Conservation (phyloP, 2,329 filamentous ascomycete species). For the Xylariaceae sp. region DNA sequence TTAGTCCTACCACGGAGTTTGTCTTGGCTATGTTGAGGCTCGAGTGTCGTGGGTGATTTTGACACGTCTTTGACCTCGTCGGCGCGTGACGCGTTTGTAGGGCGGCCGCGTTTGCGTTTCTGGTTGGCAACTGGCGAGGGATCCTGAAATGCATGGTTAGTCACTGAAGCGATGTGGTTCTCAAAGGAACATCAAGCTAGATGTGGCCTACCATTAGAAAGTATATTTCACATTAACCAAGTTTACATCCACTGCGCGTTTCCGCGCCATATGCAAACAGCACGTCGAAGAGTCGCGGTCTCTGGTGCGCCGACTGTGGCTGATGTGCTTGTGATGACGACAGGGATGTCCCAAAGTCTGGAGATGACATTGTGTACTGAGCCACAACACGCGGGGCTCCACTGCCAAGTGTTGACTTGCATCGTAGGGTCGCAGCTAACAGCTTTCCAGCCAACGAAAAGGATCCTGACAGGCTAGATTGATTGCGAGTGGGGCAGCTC, state of each 20-base stretch:
- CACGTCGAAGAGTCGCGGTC: slow-evolving; percentile 7
- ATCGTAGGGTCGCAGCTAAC: neutral
- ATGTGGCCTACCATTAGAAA: slow-evolving; percentile 14
- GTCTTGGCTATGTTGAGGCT: slow-evolving; percentile 26
- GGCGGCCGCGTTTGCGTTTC: slow-evolving; percentile 53
- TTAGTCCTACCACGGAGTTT: slow-evolving; percentile 21
- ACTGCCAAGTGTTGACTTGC: slow-evolving; percentile 10
- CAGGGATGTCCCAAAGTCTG: neutral
- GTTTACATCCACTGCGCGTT: no score
- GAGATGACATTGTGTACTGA: neutral
- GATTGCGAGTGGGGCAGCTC: slow-evolving; percentile 24
- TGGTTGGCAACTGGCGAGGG: slow-evolving; percentile 39
- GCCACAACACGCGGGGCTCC: slow-evolving; percentile 6
- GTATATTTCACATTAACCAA: neutral
- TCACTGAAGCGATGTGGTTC: no score
- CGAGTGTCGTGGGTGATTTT: slow-evolving; percentile 25
- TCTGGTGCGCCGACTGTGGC: slow-evolving; percentile 10
- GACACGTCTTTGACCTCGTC: slow-evolving; percentile 36
- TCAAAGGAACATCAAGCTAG: neutral
- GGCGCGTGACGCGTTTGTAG: slow-evolving; percentile 49
- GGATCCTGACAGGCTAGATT: neutral
- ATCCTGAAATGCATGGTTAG: no score
- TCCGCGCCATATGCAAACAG: no score
- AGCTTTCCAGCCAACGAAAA: slow-evolving; percentile 27
- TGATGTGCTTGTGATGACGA: slow-evolving; percentile 8